Conservation (phyloP, 139 green algal genomes). For the Volvox africanus region DNA sequence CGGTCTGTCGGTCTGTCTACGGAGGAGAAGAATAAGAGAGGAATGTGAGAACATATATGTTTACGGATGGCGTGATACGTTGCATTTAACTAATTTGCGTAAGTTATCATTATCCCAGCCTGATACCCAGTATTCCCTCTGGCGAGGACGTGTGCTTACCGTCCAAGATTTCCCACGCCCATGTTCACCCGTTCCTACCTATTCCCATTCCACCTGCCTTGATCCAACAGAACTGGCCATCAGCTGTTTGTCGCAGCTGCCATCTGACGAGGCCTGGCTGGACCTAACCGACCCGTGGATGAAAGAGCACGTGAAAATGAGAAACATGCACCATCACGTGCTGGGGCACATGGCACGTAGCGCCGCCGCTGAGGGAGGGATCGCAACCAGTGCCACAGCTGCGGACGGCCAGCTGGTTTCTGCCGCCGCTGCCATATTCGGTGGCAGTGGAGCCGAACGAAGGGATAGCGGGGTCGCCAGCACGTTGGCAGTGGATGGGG, state of each 20-base stretch:
- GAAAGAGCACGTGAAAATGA: background rate
- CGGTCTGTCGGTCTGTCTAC: too few relatives aligned
- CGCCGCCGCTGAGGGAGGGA: background rate
- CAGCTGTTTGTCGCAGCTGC: constrained; percentile 46
- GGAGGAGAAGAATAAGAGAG: too few relatives aligned
- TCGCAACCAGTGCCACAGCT: background rate
- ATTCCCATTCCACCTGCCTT: background rate
- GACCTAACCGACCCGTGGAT: constrained; percentile 58
- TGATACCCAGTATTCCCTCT: too few relatives aligned
- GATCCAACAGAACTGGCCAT: constrained; percentile 42
- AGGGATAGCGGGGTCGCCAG: background rate
- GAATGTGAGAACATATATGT: too few relatives aligned
- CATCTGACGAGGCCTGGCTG: constrained; percentile 48
- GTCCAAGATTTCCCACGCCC: too few relatives aligned
- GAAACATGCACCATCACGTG: background rate
- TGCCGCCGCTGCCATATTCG: background rate
- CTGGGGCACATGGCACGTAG: background rate
- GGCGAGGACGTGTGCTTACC: too few relatives aligned
- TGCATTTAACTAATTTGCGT: too few relatives aligned
- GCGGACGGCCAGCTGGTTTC: background rate
- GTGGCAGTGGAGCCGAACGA: background rate
- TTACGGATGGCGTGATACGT: too few relatives aligned
- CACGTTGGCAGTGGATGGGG: background rate
- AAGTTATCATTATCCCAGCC: too few relatives aligned
- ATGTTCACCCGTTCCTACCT: too few relatives aligned